Conservation (phyloP, 495 filamentous ascomycete species). For the Penicillium daleae region DNA sequence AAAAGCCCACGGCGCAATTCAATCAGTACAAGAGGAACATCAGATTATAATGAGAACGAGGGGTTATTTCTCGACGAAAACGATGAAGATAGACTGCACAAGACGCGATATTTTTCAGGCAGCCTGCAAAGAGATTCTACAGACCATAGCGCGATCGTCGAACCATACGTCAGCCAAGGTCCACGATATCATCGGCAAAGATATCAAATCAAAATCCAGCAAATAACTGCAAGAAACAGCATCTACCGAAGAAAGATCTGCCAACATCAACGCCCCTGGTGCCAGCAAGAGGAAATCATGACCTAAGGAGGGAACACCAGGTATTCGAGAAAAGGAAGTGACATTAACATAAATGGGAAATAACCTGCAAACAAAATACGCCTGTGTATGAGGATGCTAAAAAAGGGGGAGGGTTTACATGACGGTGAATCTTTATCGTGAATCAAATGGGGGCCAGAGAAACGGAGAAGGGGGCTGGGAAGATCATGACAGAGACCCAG, state of each 20-base stretch:
- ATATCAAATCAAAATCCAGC: not conserved
- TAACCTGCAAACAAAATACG: slow-evolving; percentile 45
- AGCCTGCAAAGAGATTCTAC: slow-evolving; percentile 26
- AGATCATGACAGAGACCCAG: slow-evolving; percentile 27
- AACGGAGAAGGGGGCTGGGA: slow-evolving; percentile 15
- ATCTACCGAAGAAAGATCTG: slow-evolving; percentile 11
- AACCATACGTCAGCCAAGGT: slow-evolving; percentile 11
- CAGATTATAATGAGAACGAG: not conserved
- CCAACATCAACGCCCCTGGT: slow-evolving; percentile 18
- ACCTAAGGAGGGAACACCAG: slow-evolving; percentile 18
- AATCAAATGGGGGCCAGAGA: slow-evolving; percentile 23
- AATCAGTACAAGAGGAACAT: not conserved
- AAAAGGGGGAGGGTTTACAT: slow-evolving; percentile 51
- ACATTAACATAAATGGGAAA: slow-evolving; percentile 37
- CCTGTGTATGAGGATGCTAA: slow-evolving; percentile 54
- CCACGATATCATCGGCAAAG: slow-evolving; percentile 5
- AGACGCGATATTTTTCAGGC: slow-evolving; percentile 27
- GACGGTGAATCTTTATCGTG: slow-evolving; percentile 63
- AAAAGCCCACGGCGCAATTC: no score
- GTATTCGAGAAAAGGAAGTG: slow-evolving; percentile 10
- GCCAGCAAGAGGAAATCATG: slow-evolving; percentile 15
- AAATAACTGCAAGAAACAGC: not conserved
- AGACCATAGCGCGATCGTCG: slow-evolving; percentile 21
- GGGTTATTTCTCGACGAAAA: not conserved
- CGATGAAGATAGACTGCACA: not conserved